These are phyloP conservation scores for Delitschia confertaspora DNA, from an alignment of 495 filamentous ascomycete genomes.

Conservation along the genomic window DNA sequence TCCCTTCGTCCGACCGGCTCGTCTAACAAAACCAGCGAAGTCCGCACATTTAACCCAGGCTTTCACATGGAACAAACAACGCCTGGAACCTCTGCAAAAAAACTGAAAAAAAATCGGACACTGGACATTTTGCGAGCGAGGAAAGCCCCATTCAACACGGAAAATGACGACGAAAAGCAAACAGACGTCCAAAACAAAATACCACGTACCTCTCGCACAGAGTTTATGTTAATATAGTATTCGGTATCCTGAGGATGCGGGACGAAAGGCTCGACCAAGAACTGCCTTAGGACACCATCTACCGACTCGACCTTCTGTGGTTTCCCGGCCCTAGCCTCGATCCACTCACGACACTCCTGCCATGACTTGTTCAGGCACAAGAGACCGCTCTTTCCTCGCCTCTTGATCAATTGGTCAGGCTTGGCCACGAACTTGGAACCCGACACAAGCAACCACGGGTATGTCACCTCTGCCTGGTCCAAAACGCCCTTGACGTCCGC, in stretches of 20 bases:
- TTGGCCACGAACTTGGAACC: constrained; percentile 95
- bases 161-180: constrained; percentile 17
- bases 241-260: constrained; percentile 88
- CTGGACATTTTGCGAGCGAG: too few relatives aligned
- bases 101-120: constrained; percentile 1
- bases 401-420: constrained; percentile 99
- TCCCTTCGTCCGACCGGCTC: constrained; percentile 50
- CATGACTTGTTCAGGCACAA: constrained; percentile 96
- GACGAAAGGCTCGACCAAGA: constrained; percentile 97
- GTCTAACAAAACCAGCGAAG: constrained; percentile 18
- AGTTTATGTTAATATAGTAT: constrained; percentile 98
- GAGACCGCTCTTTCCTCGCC: constrained; percentile 96
- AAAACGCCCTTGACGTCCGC: constrained; percentile 74
- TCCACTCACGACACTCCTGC: constrained; percentile 85
- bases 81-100: too few relatives aligned
- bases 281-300: constrained; percentile 78
- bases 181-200: constrained; percentile 15
- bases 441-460: constrained; percentile 79
- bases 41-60: not conserved
- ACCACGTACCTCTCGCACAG: constrained; percentile 71
- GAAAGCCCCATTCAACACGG: too few relatives aligned
- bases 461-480: constrained; percentile 88
- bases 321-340: constrained; percentile 86
- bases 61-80: too few relatives aligned
- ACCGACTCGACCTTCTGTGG: constrained; percentile 85